These are phyloP conservation scores for Anthostomella pinea DNA, from an alignment of 2,329 filamentous ascomycete species.

Conservation along the genomic window DNA sequence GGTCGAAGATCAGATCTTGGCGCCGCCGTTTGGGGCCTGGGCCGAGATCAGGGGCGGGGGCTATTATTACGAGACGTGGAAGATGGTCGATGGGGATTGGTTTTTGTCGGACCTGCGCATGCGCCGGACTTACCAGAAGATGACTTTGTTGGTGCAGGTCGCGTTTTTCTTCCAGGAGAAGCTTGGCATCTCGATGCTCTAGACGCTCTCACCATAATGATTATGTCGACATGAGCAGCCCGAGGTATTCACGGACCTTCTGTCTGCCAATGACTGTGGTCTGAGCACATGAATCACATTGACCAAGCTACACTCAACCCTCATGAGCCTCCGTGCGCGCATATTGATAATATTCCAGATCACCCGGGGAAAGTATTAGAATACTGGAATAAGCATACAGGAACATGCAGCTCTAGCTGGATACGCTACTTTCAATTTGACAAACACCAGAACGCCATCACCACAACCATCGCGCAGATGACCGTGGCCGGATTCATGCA, in stretches of 20 bases:
- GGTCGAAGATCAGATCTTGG: conserved; percentile 20
- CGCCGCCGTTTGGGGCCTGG: conserved; percentile 14
- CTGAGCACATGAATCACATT: too few relatives aligned
- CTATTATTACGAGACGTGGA: conserved; percentile 25
- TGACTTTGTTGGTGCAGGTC: conserved; percentile 3
- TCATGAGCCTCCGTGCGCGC: too few relatives aligned
- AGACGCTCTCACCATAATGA: neutral
- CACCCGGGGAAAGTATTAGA: too few relatives aligned
- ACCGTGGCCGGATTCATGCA: conserved; percentile 77
- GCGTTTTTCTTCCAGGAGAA: conserved; percentile 2
- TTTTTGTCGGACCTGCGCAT: conserved; percentile 20
- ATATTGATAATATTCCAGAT: too few relatives aligned
- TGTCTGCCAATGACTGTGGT: conserved; percentile 91
- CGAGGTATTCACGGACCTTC: conserved; percentile 59
- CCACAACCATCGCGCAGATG: conserved; percentile 70
- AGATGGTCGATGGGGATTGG: conserved; percentile 22
- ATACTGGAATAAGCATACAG: too few relatives aligned
- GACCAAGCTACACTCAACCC: too few relatives aligned
- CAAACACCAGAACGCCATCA: conserved; percentile 80
- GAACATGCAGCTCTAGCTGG: too few relatives aligned
- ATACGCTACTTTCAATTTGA: too few relatives aligned
- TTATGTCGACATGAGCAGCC: conserved; percentile 55
- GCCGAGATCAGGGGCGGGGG: conserved; percentile 22
- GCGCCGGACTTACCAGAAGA: conserved; percentile 22
- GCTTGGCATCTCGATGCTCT: conserved; percentile 5